phyloP scores from a whole-genome alignment of 2,329 filamentous ascomycete species.

The Neopestalotiopsis rosae region DNA sequence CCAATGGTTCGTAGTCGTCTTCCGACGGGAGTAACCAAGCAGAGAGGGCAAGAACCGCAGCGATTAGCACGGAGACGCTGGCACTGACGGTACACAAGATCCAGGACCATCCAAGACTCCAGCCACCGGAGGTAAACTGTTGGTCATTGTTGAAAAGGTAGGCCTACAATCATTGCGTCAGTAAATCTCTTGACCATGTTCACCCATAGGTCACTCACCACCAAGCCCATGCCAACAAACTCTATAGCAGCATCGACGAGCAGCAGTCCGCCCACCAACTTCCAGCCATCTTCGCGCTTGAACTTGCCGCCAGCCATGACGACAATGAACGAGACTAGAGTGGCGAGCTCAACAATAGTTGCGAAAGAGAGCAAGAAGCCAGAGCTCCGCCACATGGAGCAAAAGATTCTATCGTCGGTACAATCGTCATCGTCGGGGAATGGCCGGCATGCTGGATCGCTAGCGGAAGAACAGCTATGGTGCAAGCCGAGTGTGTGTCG shows the following conservation, averaged over 20 bases:
- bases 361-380: constrained; percentile 88
- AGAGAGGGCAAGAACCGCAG: constrained; percentile 66
- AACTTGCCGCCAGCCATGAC: constrained; percentile 80
- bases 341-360: constrained; percentile 80
- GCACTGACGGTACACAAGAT: constrained; percentile 68
- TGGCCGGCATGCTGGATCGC: constrained; percentile 62
- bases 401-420: constrained; percentile 75
- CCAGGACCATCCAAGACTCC: constrained; percentile 81
- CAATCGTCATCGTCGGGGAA: constrained; percentile 76
- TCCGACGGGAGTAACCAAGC: constrained; percentile 77
- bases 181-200: too few species aligned
- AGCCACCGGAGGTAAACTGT: constrained; percentile 80
- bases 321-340: constrained; percentile 79
- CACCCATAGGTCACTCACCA: constrained; percentile 57
- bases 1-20: constrained; percentile 78
- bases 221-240: constrained; percentile 78
- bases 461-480: constrained; percentile 75
- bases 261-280: constrained; percentile 71
- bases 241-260: constrained; percentile 70
- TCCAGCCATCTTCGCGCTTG: constrained; percentile 84
- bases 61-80: constrained; percentile 56
- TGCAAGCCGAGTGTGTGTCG: constrained; percentile 78
- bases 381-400: constrained; percentile 87
- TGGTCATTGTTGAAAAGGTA: constrained; percentile 84
- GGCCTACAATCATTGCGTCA: constrained; percentile 55